These are phyloP conservation scores for Chrysophaeum taylorii DNA, from an alignment of 352 stramenopile species.

Conservation along the genomic window DNA sequence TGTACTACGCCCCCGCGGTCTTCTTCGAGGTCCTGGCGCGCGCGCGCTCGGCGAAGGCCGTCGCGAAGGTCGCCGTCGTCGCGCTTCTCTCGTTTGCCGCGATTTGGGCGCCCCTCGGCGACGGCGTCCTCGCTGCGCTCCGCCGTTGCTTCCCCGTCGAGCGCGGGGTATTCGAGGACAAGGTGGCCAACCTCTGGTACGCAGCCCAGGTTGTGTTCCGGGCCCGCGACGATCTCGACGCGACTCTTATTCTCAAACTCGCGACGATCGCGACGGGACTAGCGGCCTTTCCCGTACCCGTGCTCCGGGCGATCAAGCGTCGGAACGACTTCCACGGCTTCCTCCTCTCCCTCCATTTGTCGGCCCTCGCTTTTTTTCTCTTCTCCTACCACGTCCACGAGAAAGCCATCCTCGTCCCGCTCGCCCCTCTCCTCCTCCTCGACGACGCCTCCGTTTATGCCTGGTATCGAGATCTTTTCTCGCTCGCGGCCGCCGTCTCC, in stretches of 20 bases:
- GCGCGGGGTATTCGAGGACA: slow-evolving; percentile 92
- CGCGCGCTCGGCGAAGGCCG: slow-evolving; percentile 38
- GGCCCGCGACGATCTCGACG: slow-evolving; percentile 26
- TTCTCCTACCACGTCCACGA: slow-evolving; percentile 97
- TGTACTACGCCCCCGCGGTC: slow-evolving; percentile 89
- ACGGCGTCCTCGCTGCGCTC: slow-evolving; percentile 64
- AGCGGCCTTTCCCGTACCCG: slow-evolving; percentile 56
- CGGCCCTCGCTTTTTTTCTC: slow-evolving; percentile 82
- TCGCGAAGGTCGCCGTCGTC: slow-evolving; percentile 78
- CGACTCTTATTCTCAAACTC: not conserved
- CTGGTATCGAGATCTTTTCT: slow-evolving; percentile 47
- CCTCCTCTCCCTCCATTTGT: slow-evolving; percentile 64
- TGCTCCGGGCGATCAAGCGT: slow-evolving; percentile 28
- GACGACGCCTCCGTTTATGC: slow-evolving; percentile 36
- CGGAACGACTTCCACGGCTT: slow-evolving; percentile 48
- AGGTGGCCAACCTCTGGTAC: slow-evolving; percentile 93
- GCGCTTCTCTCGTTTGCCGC: slow-evolving; percentile 33
- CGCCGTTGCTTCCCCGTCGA: slow-evolving; percentile 86
- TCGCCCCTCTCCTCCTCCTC: slow-evolving; percentile 76
- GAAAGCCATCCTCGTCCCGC: slow-evolving; percentile 84
- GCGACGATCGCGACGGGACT: slow-evolving; percentile 56
- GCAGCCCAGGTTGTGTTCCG: slow-evolving; percentile 43
- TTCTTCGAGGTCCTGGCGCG: slow-evolving; percentile 79
- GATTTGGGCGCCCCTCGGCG: slow-evolving; percentile 49
- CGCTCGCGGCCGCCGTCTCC: slow-evolving; percentile 42